Conservation (phyloP, 352 stramenopile species). For the Phytophthora pistaciae region DNA sequence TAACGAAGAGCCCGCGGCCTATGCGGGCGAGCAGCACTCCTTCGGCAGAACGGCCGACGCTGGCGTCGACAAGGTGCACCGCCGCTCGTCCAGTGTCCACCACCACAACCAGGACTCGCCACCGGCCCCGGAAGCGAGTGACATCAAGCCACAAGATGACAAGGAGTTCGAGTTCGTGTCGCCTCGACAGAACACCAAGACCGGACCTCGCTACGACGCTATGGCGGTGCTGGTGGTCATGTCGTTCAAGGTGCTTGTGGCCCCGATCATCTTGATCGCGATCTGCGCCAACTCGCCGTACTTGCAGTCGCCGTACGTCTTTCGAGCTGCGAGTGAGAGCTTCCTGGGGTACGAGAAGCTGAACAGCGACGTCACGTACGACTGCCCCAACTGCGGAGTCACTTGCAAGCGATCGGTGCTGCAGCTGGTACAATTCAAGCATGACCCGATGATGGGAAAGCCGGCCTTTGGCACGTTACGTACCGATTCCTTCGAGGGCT, state of each 20-base stretch:
- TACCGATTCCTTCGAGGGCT: slow-evolving; percentile 38
- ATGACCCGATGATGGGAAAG: slow-evolving; percentile 43
- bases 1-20: slow-evolving; percentile 23
- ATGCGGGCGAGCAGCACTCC: slow-evolving; percentile 32
- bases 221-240: slow-evolving; percentile 46
- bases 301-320: slow-evolving; percentile 46
- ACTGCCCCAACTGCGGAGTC: slow-evolving; percentile 33
- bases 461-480: slow-evolving; percentile 37
- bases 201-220: slow-evolving; percentile 30
- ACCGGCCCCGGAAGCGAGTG: slow-evolving; percentile 1
- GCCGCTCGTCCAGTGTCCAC: slow-evolving; percentile 20
- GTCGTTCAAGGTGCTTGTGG: slow-evolving; percentile 47
- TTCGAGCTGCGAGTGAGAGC: slow-evolving; percentile 40
- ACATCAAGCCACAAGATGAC: slow-evolving; percentile 23
- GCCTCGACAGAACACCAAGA: slow-evolving; percentile 25
- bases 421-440: slow-evolving; percentile 39
- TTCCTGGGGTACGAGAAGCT: slow-evolving; percentile 40
- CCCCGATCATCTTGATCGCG: slow-evolving; percentile 39
- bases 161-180: slow-evolving; percentile 41
- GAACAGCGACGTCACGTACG: slow-evolving; percentile 32
- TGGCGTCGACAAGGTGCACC: slow-evolving; percentile 27
- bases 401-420: slow-evolving; percentile 34
- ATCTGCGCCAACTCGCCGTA: slow-evolving; percentile 47
- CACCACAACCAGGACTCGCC: slow-evolving; percentile 15
- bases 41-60: slow-evolving; percentile 28